A percentile compares a stretch with the other conserved stretches of the same genome.
Evolutionary conservation across 176 grass and related monocot genomes (phyloP).

Genomic region (Rhynchospora breviuscula): DNA sequence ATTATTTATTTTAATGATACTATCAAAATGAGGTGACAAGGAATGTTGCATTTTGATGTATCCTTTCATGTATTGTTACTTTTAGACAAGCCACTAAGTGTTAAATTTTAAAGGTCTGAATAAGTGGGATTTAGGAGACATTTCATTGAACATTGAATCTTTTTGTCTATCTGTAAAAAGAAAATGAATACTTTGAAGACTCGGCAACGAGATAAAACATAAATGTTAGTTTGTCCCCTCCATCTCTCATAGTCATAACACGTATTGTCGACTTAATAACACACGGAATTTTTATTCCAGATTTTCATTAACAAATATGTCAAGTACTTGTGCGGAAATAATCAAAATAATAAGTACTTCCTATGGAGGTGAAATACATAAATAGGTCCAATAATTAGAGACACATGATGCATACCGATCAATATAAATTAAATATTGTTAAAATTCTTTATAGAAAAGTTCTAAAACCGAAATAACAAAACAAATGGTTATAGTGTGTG

Average conservation of each 20-base stretch:
- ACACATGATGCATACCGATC: too few relatives aligned
- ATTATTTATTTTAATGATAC: background rate
- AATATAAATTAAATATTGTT: too few relatives aligned
- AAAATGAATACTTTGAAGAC: background rate
- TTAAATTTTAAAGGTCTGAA: background rate
- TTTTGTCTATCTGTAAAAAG: constrained; percentile 17
- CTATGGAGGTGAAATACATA: too few relatives aligned
- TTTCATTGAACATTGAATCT: constrained; percentile 8
- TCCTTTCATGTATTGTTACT: background rate
- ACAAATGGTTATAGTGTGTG: too few relatives aligned
- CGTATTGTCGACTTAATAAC: background rate
- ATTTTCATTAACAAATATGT: too few relatives aligned
- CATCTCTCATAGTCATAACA: background rate
- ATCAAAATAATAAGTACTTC: background rate
- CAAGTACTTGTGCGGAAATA: background rate
- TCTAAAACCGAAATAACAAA: too few relatives aligned
- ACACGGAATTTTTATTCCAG: too few relatives aligned
- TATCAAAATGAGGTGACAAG: background rate
- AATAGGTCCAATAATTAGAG: too few relatives aligned
- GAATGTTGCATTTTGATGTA: background rate
- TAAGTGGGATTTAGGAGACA: constrained; percentile 5
- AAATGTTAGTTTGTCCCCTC: background rate
- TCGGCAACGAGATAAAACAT: background rate
- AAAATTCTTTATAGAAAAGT: too few relatives aligned
- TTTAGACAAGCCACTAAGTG: background rate